These are phyloP conservation scores for Trichophyton rubrum DNA, from an alignment of 2,329 filamentous ascomycete genomes.

Conservation along the genomic window DNA sequence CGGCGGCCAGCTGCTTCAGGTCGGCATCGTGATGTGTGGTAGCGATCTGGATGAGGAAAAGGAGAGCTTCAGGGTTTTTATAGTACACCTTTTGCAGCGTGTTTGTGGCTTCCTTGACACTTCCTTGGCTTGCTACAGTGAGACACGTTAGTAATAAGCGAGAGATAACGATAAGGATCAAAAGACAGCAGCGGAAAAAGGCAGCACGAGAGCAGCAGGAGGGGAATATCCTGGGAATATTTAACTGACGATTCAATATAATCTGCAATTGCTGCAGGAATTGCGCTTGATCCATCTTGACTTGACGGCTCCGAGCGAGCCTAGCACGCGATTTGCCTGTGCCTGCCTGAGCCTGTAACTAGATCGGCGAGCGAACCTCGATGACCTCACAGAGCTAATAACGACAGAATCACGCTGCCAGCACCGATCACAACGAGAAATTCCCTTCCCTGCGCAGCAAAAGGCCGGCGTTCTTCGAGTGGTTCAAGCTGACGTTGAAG, in stretches of 20 bases:
- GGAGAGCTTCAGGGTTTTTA: conserved; percentile 67
- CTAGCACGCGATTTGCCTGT: neutral
- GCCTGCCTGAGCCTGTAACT: neutral
- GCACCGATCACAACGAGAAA: neutral
- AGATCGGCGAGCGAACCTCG: neutral
- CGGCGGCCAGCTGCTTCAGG: conserved; percentile 78
- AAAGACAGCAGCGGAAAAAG: neutral
- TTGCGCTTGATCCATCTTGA: conserved; percentile 63
- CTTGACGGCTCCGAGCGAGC: neutral
- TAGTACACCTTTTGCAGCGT: conserved; percentile 91
- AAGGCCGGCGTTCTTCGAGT: conserved; percentile 3
- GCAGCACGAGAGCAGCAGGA: neutral
- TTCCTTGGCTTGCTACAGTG: conserved; percentile 64
- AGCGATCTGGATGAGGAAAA: conserved; percentile 77
- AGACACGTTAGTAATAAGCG: conserved; percentile 10
- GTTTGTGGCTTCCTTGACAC: conserved; percentile 79
- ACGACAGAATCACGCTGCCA: neutral
- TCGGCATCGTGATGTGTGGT: conserved; percentile 59
- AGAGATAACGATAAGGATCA: conserved; percentile 5
- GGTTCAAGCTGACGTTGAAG: conserved; percentile 5
- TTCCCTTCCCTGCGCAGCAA: neutral
- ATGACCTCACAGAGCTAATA: neutral
- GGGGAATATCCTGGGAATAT: neutral
- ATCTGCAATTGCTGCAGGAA: conserved; percentile 79
- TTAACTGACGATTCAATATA: conserved; percentile 66